Evolutionary conservation across 768 basidiomycete species (phyloP), one percentile per base, ranked within the genome.

Genomic region (Tubosaeta sp.): DNA sequence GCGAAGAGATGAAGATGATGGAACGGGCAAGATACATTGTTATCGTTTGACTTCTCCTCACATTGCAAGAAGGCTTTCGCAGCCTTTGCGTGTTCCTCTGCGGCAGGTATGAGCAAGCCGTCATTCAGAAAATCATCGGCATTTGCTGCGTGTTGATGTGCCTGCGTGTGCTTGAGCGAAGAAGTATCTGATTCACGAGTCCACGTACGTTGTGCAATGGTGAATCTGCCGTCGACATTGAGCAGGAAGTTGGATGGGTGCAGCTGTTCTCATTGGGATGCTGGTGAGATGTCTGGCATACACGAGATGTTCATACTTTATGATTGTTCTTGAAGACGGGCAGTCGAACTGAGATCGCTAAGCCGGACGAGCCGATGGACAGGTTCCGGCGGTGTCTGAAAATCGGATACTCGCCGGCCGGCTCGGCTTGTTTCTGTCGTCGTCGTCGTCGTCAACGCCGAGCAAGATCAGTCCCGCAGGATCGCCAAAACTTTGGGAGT

Each of bases 111-210:
- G 48, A 89, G 76, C 6, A 88, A 73, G 12, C 90, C 90, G 53
- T 81, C 78, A 12, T 74, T 75, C 42, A 78, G 63, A 61, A 79
- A 81, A 53, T 91, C 88, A 46, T 91, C 88, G 33, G 88, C 89
- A 61, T 86, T 86, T 14, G 84, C 83, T 48, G 86, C 86, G 69
- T 91, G 88, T 60, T 86, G 83, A 66, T 92, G 87, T 19, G 90
- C 89, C 88, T 91, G 65, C 29, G 35, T 42, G 49, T 41, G 29
- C 50, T 50, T 29, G 57, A 64, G 31, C 16, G 46, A 27, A 19
- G 16, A 38, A n/a, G 26, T 4, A 4, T 26, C n/a, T 10, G 14
- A 12, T 38, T 54, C 37, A 46, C 22, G 12, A 25, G 10, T 1
- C 38, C 3, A 48, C 71, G 72, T 62, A 82, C 81, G 34, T 74